Base-by-base conservation (phyloP, 192 early-diverging fungal species). In the Phycomyces blakesleeanus region DNA sequence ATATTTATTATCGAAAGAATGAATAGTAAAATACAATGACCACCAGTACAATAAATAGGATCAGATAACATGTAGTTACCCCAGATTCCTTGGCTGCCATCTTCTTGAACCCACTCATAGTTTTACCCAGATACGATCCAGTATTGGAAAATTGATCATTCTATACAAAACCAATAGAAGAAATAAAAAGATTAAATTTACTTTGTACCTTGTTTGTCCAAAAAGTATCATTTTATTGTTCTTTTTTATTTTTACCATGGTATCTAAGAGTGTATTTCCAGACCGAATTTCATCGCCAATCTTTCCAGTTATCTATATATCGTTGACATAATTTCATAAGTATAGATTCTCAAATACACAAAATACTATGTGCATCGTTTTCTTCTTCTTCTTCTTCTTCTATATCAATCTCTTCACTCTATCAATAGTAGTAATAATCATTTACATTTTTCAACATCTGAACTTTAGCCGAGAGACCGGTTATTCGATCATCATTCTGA, bases 121-220 rank as follows among this genome's bases (percentile, higher is more conserved):
- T 76, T 40, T 62, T 61, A 25, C 68, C 65, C 10, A 76, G 61
- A 0, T 67, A 50, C 15, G 52, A 54, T 29, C 66, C 64, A 16
- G 74, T 76, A 63, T 63, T 66, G 21, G 63, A 63, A 52, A 76
- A 76, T 67, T 76, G 74, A 51, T 76, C 68, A 55, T 70, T 76
- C 74, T 76, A 58, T 20, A 42, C 20, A 50, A 16, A 47, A 55
- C 29, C 40, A 44, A 63, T 41, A 11, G 51, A 22, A 60, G 63
- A 53, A 55, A 55, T 58, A 49, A 40, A 47, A 50, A 40, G 29
- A 51, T 39, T 61, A 37, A 1, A 40, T 20, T 8, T 20, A 50
- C 26, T 24, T 22, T 51, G 24, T 21, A 3, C 7, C 44, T 58
- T 49, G n/a, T n/a, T n/a, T n/a, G n/a, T n/a, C n/a, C n/a, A n/a